A percentile compares a stretch with the other conserved stretches of the same genome.
Conservation (phyloP, 2,329 filamentous ascomycete genomes). For the Aspergillus sp. region DNA sequence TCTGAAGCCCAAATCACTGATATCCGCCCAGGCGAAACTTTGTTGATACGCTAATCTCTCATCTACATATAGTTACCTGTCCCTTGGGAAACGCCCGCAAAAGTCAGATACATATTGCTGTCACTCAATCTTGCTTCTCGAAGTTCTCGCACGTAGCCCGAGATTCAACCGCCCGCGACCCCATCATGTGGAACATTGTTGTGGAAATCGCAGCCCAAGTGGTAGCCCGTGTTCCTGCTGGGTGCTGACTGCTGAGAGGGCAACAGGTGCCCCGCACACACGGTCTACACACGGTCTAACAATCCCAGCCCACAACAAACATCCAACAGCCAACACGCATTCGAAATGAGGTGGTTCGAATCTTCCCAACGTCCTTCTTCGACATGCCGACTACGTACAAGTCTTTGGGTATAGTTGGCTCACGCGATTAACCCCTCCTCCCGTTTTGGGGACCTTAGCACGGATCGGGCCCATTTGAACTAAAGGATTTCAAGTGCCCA, state of each 20-base stretch:
- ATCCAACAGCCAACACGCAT: not conserved
- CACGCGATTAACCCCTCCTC: not conserved
- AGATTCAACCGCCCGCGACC: not conserved
- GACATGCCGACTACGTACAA: too few species aligned
- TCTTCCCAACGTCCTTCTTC: not conserved
- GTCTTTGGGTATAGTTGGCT: not conserved
- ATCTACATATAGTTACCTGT: conserved; percentile 4
- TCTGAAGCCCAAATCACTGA: not conserved
- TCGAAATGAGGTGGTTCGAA: not conserved
- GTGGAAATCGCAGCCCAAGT: not conserved
- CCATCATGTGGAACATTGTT: not conserved
- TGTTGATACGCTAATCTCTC: conserved; percentile 1
- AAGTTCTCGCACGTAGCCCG: not conserved
- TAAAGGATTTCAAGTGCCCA: conserved; percentile 1
- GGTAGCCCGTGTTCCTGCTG: not conserved
- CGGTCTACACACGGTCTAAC: not conserved
- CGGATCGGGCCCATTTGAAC: not conserved
- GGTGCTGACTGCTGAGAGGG: too few species aligned
- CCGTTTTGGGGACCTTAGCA: conserved; percentile 1
- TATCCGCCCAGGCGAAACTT: not conserved
- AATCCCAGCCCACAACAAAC: not conserved
- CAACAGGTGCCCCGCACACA: not conserved
- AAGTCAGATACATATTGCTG: not conserved
- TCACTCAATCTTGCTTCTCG: not conserved
- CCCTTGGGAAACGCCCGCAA: not conserved